These are phyloP conservation scores for Paramecium caudatum DNA, from an alignment of 73 alveolate species.

Conservation along the genomic window DNA sequence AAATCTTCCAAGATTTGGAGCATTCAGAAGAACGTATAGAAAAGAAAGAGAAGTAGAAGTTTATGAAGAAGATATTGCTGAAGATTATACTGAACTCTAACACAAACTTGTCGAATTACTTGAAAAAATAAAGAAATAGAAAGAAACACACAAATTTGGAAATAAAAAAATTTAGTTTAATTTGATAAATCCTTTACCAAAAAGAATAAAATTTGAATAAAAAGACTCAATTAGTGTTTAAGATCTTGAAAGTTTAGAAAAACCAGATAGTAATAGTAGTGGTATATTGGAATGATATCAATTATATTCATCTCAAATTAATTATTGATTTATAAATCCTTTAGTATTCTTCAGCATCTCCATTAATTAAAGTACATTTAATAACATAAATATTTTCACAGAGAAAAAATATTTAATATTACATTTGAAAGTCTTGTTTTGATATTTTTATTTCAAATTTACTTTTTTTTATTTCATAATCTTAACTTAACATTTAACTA, in stretches of 20 bases:
- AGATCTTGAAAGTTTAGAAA: neutral
- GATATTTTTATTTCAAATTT: constrained; percentile 22
- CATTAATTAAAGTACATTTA: neutral
- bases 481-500: neutral
- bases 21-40: constrained; percentile 64
- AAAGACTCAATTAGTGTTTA: neutral
- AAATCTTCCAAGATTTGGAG: neutral
- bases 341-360: constrained; percentile 28
- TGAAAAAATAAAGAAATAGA: constrained; percentile 23
- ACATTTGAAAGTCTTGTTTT: neutral
- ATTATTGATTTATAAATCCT: constrained; percentile 42
- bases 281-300: constrained; percentile 49
- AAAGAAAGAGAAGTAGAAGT: constrained; percentile 61
- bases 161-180: constrained; percentile 19
- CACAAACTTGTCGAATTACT: neutral
- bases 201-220: neutral
- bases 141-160: neutral
- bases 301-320: constrained; percentile 9
- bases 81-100: constrained; percentile 38
- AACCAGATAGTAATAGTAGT: constrained; percentile 58
- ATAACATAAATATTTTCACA: constrained; percentile 7
- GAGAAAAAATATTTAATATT: neutral
- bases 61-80: neutral
- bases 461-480: constrained; percentile 1
- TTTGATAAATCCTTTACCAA: neutral